A percentile compares a stretch with the other conserved stretches of the same genome.
Evolutionary conservation across 2,329 filamentous ascomycete species (phyloP).

Genomic region (Arthroderma uncinatum): DNA sequence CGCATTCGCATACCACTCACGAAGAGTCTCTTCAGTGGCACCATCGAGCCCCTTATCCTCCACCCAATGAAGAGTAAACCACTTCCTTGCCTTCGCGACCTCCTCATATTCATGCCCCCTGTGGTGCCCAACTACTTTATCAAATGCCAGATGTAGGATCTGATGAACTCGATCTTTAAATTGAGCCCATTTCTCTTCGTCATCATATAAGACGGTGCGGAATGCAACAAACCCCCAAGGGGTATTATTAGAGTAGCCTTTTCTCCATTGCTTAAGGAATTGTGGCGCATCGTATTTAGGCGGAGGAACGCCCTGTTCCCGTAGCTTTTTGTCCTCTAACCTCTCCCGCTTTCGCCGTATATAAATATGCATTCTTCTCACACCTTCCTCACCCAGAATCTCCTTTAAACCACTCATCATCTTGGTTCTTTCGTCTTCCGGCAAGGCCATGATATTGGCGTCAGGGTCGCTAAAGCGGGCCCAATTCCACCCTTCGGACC

Average conservation of each 20-base stretch:
- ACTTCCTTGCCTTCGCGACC: neutral
- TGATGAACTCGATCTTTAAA: neutral
- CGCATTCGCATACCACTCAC: neutral
- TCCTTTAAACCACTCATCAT: neutral
- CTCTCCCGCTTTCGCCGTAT: neutral
- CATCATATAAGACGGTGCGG: neutral
- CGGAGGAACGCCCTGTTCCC: neutral
- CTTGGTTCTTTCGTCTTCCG: neutral
- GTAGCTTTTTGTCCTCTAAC: neutral
- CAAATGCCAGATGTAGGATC: neutral
- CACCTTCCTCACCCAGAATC: neutral
- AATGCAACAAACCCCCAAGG: slow-evolving; percentile 1
- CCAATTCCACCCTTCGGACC: slow-evolving; percentile 2
- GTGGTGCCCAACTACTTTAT: neutral
- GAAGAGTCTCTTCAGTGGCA: neutral
- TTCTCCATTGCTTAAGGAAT: neutral
- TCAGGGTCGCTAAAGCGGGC: neutral
- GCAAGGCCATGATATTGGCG: neutral
- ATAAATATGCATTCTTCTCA: neutral
- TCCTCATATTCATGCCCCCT: slow-evolving; percentile 1
- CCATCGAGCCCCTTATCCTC: neutral
- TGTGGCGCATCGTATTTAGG: neutral
- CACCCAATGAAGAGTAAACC: neutral
- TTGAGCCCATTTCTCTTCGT: neutral
- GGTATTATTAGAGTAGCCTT: too few species aligned